Base-by-base conservation (phyloP, 1,139 yeast genomes). In the Lodderomyces margitis region DNA sequence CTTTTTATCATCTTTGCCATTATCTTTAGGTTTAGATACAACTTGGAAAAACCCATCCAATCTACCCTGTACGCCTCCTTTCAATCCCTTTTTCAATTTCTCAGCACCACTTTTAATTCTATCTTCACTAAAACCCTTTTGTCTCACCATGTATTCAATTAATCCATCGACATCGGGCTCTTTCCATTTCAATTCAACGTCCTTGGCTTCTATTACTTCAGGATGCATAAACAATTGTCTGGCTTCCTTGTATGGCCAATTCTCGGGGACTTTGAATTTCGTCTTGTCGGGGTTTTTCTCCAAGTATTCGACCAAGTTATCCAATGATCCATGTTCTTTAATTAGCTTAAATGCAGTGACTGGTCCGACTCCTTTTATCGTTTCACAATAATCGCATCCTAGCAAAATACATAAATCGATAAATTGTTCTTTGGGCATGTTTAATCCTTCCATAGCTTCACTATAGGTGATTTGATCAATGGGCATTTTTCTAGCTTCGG, bases 331-430 rank as follows among this genome's bases (percentile, higher is more conserved):
- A 61, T 88, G 91, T 56, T 92, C 96, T 58, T 83, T 84, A 51
- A 92, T 87, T 48, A 92, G 73, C 55, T 92, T 91, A 50, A 78
- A 74, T 0, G 98, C 98, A 1, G 96, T 91, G 2, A 86, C 92
- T 0, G 98, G 98, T 4, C 99, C 99, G 42, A 94, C 83, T 11
- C 98, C 98, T 50, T 80, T 80, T 45, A 94, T 91, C 2, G 96
- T 87, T 51, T 92, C 98, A 66, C 96, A 88, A 62, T 92, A 92
- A 66, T 92, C 99, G 64, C 98, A 92, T 1, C 99, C 99, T 36
- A 94, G 69, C 54, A 92, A 70, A 38, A 94, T 92, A 67, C 98
- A 91, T 55, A 92, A 66, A 59, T 92, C 99, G 41, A 94, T 78
- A 61, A 92, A 92, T 44, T 89, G 85, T 21, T 75, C 77, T 42